A percentile compares a stretch with the other conserved stretches of the same genome.
Conservation (phyloP, 495 filamentous ascomycete species). For the Friedmanniomyces endolithicus region DNA sequence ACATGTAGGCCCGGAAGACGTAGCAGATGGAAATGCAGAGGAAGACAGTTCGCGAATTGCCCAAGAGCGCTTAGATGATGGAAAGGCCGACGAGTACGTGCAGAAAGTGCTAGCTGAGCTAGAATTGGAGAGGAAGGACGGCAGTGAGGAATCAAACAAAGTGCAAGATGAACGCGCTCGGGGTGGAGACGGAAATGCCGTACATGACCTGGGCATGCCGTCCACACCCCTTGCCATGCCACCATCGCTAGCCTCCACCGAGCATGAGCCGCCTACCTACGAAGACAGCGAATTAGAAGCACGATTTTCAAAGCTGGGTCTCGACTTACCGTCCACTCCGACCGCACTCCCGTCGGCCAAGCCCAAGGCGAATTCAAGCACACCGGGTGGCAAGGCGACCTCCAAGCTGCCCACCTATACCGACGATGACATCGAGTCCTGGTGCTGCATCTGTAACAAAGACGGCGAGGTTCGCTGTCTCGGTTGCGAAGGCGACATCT, state of each 20-base stretch:
- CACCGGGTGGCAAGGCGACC: constrained; percentile 16
- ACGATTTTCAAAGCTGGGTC: constrained; percentile 17
- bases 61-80: constrained; percentile 20
- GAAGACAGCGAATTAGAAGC: constrained; percentile 18
- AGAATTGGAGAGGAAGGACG: constrained; percentile 23
- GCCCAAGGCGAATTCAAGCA: constrained; percentile 6
- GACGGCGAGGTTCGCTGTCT: constrained; percentile 50
- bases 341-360: constrained; percentile 15
- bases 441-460: constrained; percentile 60
- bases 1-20: neutral
- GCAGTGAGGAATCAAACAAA: constrained; percentile 1
- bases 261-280: constrained; percentile 11
- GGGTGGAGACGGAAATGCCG: neutral
- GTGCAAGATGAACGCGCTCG: neutral
- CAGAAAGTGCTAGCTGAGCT: constrained; percentile 26
- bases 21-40: neutral
- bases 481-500: constrained; percentile 53
- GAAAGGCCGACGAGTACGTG: constrained; percentile 27
- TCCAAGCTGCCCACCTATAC: constrained; percentile 32
- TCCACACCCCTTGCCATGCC: constrained; percentile 15
- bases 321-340: constrained; percentile 24
- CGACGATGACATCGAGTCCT: constrained; percentile 52
- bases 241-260: neutral
- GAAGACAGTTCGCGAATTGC: constrained; percentile 7
- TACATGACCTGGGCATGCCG: constrained; percentile 7